Base-by-base conservation (phyloP, 495 filamentous ascomycete genomes). In the Annulohypoxylon nitens region DNA sequence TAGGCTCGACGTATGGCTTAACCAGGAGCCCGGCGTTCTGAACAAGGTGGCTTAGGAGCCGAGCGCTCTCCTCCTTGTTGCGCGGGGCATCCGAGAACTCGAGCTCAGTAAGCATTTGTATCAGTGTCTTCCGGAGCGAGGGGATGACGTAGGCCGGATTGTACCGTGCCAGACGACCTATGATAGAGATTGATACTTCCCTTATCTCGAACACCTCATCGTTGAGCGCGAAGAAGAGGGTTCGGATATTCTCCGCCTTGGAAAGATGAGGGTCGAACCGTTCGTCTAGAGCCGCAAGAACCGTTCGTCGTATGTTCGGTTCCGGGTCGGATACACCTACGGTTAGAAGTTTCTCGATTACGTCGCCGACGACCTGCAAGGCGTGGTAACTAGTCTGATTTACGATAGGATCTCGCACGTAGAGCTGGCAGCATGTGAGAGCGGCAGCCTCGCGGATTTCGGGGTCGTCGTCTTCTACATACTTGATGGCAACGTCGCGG, bases 101-200 rank as follows among this genome's bases (percentile, higher is more conserved):
- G 37, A 99, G 89, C 74, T 97, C 94, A 18, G 95, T 98, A 60
- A 98, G 86, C 77, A 98, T 89, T 83, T 98, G 97, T 67, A 99
- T 95, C 34, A 99, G 87, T 48, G 94, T 89, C 79, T 99, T 99
- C 50, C 96, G 89, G 33, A 99, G 80, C 0, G 95, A 94, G 4
- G 96, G 96, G 74, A 98, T 96, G 65, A 99, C 94, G 82, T 98
- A 98, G 54, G 96, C 96, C 5, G 96, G 96, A 75, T 99, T 99
- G 67, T 94, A 90, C 47, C 87, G 87, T 2, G 97, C 96, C 39
- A 99, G 87, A 6, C 96, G 93, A 12, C 96, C 96, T 75, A 98
- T 97, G 71, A 99, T 98, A 20, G 93, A 90, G 66, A 99, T 97
- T 3, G 96, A 92, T 36, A 95, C 95, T 82, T 98, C 94, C 78